phyloP scores from a whole-genome alignment of 1,139 yeast genomes.

The Geotrichum carabidarum region DNA sequence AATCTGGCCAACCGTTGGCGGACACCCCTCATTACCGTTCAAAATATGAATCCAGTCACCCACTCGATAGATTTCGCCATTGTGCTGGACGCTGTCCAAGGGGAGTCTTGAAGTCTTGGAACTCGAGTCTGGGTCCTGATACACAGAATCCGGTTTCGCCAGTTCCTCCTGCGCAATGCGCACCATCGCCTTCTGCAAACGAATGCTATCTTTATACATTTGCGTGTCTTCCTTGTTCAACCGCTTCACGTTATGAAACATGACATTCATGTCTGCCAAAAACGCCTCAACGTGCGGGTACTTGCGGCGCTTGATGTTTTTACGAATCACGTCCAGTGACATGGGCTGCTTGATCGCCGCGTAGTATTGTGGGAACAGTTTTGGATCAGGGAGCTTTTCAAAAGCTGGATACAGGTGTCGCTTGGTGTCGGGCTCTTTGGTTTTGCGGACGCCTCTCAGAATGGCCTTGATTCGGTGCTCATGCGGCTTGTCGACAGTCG shows the following conservation, averaged over 20 bases:
- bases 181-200: constrained; percentile 59
- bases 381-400: constrained; percentile 76
- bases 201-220: constrained; percentile 55
- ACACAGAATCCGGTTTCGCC: constrained; percentile 75
- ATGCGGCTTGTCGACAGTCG: constrained; percentile 89
- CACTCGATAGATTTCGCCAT: constrained; percentile 69
- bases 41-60: constrained; percentile 93
- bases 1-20: constrained; percentile 90
- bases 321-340: constrained; percentile 73
- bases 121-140: constrained; percentile 54
- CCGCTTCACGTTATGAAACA: constrained; percentile 69
- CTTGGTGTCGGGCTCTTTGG: constrained; percentile 51
- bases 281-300: constrained; percentile 72
- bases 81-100: constrained; percentile 64
- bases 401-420: constrained; percentile 53
- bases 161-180: constrained; percentile 63
- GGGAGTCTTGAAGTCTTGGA: constrained; percentile 63
- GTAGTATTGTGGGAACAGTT: constrained; percentile 64
- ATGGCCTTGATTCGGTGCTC: constrained; percentile 88
- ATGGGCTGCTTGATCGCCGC: constrained; percentile 64
- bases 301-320: constrained; percentile 80
- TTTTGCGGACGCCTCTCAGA: constrained; percentile 72
- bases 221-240: constrained; percentile 57
- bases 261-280: constrained; percentile 65
- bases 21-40: constrained; percentile 79